Evolutionary conservation across 805 yeast species (phyloP).

Genomic region (Dipodascopsis tothii): DNA sequence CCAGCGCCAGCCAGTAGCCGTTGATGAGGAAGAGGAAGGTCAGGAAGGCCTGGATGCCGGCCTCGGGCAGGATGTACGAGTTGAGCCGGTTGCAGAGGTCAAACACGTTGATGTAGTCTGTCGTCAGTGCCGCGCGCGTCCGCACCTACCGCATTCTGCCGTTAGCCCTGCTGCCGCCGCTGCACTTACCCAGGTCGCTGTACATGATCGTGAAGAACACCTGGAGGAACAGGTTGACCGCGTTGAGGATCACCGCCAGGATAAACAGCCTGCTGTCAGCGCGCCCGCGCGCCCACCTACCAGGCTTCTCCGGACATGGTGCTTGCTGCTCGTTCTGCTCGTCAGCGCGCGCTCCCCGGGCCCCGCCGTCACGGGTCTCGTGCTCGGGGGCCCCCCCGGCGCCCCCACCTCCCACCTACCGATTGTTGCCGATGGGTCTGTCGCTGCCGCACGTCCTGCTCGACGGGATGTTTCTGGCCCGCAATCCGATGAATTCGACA

Average conservation of each 20-base stretch:
- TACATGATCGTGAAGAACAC: slow-evolving; percentile 93
- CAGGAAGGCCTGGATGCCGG: slow-evolving; percentile 66
- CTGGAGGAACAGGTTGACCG: slow-evolving; percentile 80
- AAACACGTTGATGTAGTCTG: slow-evolving; percentile 92
- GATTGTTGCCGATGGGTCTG: too few species aligned
- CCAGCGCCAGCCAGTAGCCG: slow-evolving; percentile 87
- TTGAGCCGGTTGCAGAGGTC: slow-evolving; percentile 91
- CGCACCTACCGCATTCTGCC: slow-evolving; percentile 23
- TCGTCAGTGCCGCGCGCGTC: slow-evolving; percentile 1
- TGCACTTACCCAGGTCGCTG: slow-evolving; percentile 63
- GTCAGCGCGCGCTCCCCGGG: too few species aligned
- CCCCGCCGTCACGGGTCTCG: too few species aligned
- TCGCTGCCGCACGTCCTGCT: too few species aligned
- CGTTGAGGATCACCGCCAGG: slow-evolving; percentile 70
- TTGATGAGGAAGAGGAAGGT: slow-evolving; percentile 66
- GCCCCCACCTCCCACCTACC: too few species aligned
- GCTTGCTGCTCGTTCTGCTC: too few species aligned
- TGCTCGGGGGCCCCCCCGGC: too few species aligned
- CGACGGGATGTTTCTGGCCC: too few species aligned
- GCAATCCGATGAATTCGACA: too few species aligned
- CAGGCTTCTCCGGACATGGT: slow-evolving; percentile 44
- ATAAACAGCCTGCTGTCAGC: slow-evolving; percentile 29
- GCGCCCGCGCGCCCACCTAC: slow-evolving; percentile 30
- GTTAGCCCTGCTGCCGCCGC: not conserved
- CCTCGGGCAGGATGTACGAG: slow-evolving; percentile 81